Evolutionary conservation across 2,329 filamentous ascomycete genomes (phyloP).

Genomic region (Moelleriella libera): DNA sequence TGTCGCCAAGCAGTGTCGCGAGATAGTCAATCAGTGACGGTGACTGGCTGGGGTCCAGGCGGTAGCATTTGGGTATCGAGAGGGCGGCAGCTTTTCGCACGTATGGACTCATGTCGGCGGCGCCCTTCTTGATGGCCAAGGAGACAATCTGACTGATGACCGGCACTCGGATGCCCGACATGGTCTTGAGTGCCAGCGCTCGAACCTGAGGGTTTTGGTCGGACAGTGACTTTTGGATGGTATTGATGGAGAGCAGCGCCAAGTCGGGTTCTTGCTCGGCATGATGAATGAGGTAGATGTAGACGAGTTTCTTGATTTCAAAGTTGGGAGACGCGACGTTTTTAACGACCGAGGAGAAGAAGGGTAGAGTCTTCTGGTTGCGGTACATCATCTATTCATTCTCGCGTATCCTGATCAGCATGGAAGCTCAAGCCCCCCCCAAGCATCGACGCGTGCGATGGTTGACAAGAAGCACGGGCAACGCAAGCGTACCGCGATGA

Average conservation of each 20-base stretch:
- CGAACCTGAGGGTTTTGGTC: slow-evolving; percentile 84
- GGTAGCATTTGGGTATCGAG: slow-evolving; percentile 91
- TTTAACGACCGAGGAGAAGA: slow-evolving; percentile 97
- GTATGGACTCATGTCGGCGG: slow-evolving; percentile 84
- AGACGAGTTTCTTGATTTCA: slow-evolving; percentile 95
- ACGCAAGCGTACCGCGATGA: slow-evolving; percentile 58
- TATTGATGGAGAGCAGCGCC: slow-evolving; percentile 91
- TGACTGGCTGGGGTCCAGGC: slow-evolving; percentile 71
- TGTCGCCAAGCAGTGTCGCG: slow-evolving; percentile 65
- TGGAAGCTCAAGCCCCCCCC: too few species aligned
- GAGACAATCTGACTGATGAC: slow-evolving; percentile 97
- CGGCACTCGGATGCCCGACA: slow-evolving; percentile 93
- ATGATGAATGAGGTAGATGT: slow-evolving; percentile 95
- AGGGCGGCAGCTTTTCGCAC: slow-evolving; percentile 87
- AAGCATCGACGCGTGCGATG: too few species aligned
- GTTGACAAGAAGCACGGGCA: not conserved
- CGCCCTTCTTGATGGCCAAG: slow-evolving; percentile 86
- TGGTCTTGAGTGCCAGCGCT: slow-evolving; percentile 84
- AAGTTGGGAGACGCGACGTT: slow-evolving; percentile 90
- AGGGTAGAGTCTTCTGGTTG: slow-evolving; percentile 73
- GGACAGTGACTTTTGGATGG: slow-evolving; percentile 93
- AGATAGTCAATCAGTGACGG: slow-evolving; percentile 79
- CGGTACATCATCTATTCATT: slow-evolving; percentile 77
- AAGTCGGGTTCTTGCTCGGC: slow-evolving; percentile 93
- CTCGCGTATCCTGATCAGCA: too few species aligned